Evolutionary conservation across 305 asterid genomes (phyloP), one percentile per base, ranked within the genome.

Genomic region (Solanum hybrid): DNA sequence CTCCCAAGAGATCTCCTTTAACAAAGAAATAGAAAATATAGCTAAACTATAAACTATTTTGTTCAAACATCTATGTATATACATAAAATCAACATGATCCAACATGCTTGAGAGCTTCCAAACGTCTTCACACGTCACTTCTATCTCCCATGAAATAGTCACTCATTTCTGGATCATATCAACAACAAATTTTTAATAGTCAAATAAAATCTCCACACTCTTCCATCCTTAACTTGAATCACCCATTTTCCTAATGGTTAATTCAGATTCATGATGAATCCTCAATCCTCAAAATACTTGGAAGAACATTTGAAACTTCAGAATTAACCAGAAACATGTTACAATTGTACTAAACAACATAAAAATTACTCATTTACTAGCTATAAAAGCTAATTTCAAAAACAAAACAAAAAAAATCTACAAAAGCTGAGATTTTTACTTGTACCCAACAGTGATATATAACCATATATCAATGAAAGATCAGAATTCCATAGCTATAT

Each of bases 381-480:
- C n/a, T 14, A 51, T 51, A 16, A 14, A 46, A 46, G 64, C 22
- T 46, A 17, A 46, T 46, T 46, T 14, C 0, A 46, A 46, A 46
- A 46, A 46, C 7, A 14, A 46, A 46, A 0, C 20, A 2, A 46
- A 46, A 46, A 14, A 46, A 22, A 60, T 22, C 42, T 20, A 9
- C 5, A 27, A 42, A 42, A 81, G 37, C 10, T 42, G 26, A 81
- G 38, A 81, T 7, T 40, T 81, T 81, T 27, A 40, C 24, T 81
- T 26, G 24, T 81, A 81, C 27, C 86, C 7, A 56, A 80, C 2
- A 9, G 12, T 26, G 4, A 38, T 24, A 80, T 2, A 80, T 7
- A 36, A 22, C 56, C 64, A 51, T 51, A 40, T 87, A 82, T 96
- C 94, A 89, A 92, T 34, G 27, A 77, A 79, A 79, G 10, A 79